Percentiles rank a stretch among this genome's conserved stretches.
Evolutionary conservation across 73 alveolate genomes (phyloP).

Genomic region (Symbiodinium pilosum): DNA sequence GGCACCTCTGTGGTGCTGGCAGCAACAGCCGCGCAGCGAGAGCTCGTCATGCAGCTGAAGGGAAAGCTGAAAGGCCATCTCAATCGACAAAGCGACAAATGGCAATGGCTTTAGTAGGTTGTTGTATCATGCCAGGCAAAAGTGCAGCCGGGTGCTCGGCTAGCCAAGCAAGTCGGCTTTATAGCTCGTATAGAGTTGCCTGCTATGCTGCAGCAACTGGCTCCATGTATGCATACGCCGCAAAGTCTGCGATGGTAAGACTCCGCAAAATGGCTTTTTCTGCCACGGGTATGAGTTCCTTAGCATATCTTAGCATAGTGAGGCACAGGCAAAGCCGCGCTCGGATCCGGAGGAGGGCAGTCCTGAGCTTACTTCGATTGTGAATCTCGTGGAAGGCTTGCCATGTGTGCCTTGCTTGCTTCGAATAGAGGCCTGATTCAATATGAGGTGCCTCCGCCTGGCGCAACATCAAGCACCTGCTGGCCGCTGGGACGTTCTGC

Average conservation of each 20-base stretch:
- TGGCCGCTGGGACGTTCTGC: not conserved
- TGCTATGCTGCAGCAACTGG: not conserved
- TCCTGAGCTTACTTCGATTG: not conserved
- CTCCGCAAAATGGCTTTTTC: too few relatives aligned
- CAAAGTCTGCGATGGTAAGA: not conserved
- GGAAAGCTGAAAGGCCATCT: conserved; percentile 30
- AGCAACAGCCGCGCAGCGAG: conserved; percentile 58
- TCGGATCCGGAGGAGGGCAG: not conserved
- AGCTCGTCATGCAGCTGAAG: conserved; percentile 22
- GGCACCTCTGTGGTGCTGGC: conserved; percentile 46
- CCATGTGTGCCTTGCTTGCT: too few relatives aligned
- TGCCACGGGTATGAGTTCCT: too few relatives aligned
- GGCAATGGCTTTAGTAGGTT: too few relatives aligned
- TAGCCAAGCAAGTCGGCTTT: not conserved
- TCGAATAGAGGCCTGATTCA: not conserved
- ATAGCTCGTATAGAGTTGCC: not conserved
- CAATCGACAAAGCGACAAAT: too few relatives aligned
- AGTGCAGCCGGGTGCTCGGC: too few relatives aligned
- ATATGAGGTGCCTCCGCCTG: not conserved
- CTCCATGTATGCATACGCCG: too few relatives aligned
- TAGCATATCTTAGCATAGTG: too few relatives aligned
- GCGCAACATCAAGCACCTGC: not conserved
- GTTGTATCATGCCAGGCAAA: too few relatives aligned
- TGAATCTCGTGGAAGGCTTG: too few relatives aligned
- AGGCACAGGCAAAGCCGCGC: not conserved